Conservation (phyloP, 2,329 filamentous ascomycete genomes). For the Colletotrichum camelliae region DNA sequence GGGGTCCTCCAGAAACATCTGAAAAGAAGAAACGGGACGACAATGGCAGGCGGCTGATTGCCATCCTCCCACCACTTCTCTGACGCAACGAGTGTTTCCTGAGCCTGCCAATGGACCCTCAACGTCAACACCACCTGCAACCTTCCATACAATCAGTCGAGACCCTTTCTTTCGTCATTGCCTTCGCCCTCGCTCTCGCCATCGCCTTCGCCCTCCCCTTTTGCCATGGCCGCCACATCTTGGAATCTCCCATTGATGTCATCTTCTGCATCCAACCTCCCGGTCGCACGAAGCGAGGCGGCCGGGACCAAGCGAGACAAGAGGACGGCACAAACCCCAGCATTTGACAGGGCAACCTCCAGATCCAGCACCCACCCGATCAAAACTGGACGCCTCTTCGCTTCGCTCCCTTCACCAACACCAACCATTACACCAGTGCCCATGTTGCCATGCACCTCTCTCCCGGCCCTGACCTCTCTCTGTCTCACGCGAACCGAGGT, state of each 20-base stretch:
- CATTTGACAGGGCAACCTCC: not conserved
- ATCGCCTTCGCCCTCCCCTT: not conserved
- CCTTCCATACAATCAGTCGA: not conserved
- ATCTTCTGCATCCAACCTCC: constrained; percentile 16
- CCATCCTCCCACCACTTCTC: not conserved
- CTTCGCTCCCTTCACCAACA: not conserved
- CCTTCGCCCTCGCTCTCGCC: not conserved
- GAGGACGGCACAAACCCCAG: not conserved
- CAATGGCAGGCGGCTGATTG: not conserved
- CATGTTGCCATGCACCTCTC: not conserved
- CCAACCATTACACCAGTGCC: not conserved
- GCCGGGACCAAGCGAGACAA: constrained; percentile 1
- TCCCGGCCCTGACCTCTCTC: not conserved
- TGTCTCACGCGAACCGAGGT: not conserved
- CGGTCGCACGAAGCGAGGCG: constrained; percentile 6
- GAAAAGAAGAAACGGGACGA: not conserved
- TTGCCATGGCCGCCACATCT: not conserved
- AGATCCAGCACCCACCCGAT: not conserved
- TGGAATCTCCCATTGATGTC: constrained; percentile 2
- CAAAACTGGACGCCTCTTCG: not conserved
- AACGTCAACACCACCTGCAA: not conserved
- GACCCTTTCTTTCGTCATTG: not conserved
- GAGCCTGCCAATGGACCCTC: not conserved
- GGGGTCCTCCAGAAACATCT: not conserved
- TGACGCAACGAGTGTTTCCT: constrained; percentile 18